A percentile compares a stretch with the other conserved stretches of the same genome.
Evolutionary conservation across 1,284 basidiomycete species (phyloP).

Genomic region (Apiotrichum sp.): DNA sequence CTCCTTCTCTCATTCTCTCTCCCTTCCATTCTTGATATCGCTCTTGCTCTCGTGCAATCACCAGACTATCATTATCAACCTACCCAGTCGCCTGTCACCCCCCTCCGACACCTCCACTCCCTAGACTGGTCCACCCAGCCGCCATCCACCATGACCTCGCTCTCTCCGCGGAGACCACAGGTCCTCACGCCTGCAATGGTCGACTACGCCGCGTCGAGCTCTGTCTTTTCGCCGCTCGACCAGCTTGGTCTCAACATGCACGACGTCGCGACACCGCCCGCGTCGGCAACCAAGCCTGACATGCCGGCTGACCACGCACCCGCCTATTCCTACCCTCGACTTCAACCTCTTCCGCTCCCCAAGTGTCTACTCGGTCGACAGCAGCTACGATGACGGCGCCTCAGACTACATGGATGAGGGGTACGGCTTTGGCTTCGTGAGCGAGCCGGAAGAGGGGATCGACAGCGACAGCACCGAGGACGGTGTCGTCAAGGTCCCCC

Average conservation of each 20-base stretch:
- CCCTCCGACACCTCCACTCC: not conserved
- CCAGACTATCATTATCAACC: not conserved
- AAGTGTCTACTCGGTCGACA: slow-evolving; percentile 36
- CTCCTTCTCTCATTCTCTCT: too few relatives aligned
- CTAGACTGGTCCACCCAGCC: not conserved
- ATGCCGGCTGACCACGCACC: slow-evolving; percentile 21
- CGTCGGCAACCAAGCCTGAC: slow-evolving; percentile 9
- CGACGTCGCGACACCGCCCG: not conserved
- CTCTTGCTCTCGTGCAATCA: not conserved
- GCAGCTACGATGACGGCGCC: slow-evolving; percentile 4
- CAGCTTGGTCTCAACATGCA: slow-evolving; percentile 13
- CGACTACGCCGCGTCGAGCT: slow-evolving; percentile 1
- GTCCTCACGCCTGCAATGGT: not conserved
- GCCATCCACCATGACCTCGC: slow-evolving; percentile 6
- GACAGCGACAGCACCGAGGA: slow-evolving; percentile 9
- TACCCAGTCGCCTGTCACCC: not conserved
- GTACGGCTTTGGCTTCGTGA: not conserved
- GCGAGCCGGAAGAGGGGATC: slow-evolving; percentile 1
- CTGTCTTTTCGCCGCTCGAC: slow-evolving; percentile 12
- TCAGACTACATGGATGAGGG: not conserved
- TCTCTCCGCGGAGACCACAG: slow-evolving; percentile 2
- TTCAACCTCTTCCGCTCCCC: slow-evolving; percentile 39
- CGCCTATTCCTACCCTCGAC: slow-evolving; percentile 34
- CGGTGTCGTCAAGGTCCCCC: not conserved
- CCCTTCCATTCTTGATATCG: too few relatives aligned